Evolutionary conservation across 805 yeast genomes (phyloP).

Genomic region (Candida corydali): DNA sequence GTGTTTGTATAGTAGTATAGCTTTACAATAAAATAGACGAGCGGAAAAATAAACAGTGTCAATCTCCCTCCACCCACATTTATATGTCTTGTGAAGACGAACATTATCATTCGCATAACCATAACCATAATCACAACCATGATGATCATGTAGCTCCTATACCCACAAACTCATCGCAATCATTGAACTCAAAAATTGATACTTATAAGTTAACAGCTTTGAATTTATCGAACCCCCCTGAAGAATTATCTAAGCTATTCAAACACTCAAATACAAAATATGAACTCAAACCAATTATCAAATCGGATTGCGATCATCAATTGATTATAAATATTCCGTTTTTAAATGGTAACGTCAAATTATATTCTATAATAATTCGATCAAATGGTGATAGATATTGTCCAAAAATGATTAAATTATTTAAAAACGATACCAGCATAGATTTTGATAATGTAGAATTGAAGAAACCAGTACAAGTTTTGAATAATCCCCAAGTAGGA

Average conservation of each 20-base stretch:
- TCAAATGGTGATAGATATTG: constrained; percentile 60
- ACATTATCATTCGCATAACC: constrained; percentile 20
- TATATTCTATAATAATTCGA: constrained; percentile 70
- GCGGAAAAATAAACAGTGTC: no score
- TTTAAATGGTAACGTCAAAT: constrained; percentile 59
- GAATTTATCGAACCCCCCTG: constrained; percentile 53
- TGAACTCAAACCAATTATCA: constrained; percentile 41
- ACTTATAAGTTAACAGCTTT: constrained; percentile 56
- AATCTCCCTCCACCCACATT: background rate
- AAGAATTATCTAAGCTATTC: constrained; percentile 50
- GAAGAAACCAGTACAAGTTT: constrained; percentile 43
- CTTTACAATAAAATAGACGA: constrained; percentile 5
- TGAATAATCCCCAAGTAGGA: constrained; percentile 68
- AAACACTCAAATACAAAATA: constrained; percentile 49
- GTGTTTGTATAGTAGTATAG: constrained; percentile 37
- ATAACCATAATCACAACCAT: constrained; percentile 21
- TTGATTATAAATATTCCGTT: constrained; percentile 76
- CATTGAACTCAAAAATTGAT: constrained; percentile 60
- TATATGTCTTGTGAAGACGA: constrained; percentile 30
- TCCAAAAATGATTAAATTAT: constrained; percentile 66
- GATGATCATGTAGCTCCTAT: constrained; percentile 53
- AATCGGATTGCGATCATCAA: constrained; percentile 81
- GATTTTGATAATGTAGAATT: constrained; percentile 65
- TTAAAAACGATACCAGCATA: constrained; percentile 63
- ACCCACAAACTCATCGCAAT: constrained; percentile 66